Evolutionary conservation across 23 red algal genomes (phyloP), one percentile per base, ranked within the genome.

Genomic region (Agarophyton chilense): DNA sequence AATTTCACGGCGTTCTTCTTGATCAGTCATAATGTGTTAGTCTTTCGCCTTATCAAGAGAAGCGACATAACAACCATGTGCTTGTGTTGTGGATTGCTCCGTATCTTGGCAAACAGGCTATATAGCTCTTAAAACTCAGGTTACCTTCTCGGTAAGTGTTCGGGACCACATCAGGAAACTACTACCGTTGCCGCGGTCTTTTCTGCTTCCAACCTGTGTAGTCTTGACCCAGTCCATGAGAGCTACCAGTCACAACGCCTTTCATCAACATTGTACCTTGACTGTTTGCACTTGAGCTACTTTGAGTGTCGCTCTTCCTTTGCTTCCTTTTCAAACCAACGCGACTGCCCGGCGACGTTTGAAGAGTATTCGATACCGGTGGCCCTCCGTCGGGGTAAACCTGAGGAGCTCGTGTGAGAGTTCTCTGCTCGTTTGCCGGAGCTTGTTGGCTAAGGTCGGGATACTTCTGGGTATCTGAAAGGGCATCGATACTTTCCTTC

Each of bases 201-300:
- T 74, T 74, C 21, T n/a, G 41, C 18, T 74, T 43, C 68, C 68
- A 74, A 11, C 41, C 33, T 46, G 68, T 12, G 43, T 74, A 74
- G 24, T 19, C 68, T 33, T 74, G 68, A 3, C 43, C 68, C 4
- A 39, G 41, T 0, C 33, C 68, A 16, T 74, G 68, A 49, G 68
- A 74, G 68, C 33, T 74, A 24, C 68, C 68, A 5, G 68, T 74
- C 38, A 74, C 68, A 10, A 33, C 68, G 25, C 68, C 68, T 10
- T 74, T 74, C 40, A 74, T 74, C 18, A 74, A 49, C 68, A 47
- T 74, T 29, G 68, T 49, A 10, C 68, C 68, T 47, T 74, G 68
- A 18, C 68, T 74, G 21, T 74, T 74, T 0, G 68, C 47, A 47
- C 68, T 74, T 21, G 68, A 46, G 43, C 68, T 74, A 18, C 68